These are phyloP conservation scores for Choricystis sp. DNA, from an alignment of 139 green algal genomes.

Conservation along the genomic window DNA sequence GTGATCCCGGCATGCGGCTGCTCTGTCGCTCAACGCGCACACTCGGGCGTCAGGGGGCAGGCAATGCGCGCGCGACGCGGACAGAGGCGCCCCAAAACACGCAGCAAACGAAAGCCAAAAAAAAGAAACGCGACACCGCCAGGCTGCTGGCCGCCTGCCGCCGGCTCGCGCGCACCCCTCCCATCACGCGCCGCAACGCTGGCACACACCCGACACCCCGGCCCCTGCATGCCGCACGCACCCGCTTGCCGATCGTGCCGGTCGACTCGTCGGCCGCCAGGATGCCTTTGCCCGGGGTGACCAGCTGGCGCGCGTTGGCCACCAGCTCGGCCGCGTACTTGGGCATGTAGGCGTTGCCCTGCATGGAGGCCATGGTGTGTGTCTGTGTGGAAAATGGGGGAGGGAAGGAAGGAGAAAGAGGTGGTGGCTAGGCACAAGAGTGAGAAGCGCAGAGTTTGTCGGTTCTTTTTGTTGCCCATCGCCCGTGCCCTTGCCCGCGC, in stretches of 20 bases:
- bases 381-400: neutral
- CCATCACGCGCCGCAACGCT: neutral
- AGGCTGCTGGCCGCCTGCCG: no score
- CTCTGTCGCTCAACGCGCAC: no score
- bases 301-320: conserved; percentile 27
- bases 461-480: no score
- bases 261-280: conserved; percentile 53
- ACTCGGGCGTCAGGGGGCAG: no score
- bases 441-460: no score
- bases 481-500: no score
- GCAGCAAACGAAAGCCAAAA: no score
- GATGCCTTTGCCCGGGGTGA: conserved; percentile 43
- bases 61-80: no score
- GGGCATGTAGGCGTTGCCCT: conserved; percentile 9
- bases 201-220: neutral
- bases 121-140: no score
- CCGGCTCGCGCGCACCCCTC: neutral
- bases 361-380: neutral
- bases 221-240: conserved; percentile 10
- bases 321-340: conserved; percentile 43
- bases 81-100: no score
- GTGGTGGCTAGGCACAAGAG: no score
- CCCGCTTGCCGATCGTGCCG: conserved; percentile 51
- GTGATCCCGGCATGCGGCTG: no score
- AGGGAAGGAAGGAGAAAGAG: neutral